Evolutionary conservation across 2,329 filamentous ascomycete genomes (phyloP), one percentile per base, ranked within the genome.

Genomic region (Coniochaeta hoffmannii): DNA sequence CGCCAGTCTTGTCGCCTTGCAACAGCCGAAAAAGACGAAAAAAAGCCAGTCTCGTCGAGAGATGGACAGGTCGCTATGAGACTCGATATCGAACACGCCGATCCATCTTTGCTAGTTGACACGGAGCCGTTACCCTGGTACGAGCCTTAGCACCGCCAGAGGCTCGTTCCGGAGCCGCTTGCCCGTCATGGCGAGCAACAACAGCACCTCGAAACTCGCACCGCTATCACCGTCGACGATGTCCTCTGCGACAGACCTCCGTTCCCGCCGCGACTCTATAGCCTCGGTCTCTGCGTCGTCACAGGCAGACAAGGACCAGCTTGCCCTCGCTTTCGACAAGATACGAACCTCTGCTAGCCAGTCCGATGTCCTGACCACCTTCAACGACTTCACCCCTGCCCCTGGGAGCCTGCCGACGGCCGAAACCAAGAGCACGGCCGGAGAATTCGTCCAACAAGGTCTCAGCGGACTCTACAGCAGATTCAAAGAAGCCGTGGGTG

Each of bases 341-440:
- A 96, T 97, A 62, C 93, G 97, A 70, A 90, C 79, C 53, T 86
- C 89, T 6, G 91, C 92, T n/a, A 95, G 89, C 65, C 88, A 89
- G 67, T 89, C 89, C 32, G 88, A 88, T 59, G 83, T 85, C 32
- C 78, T 97, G 50, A 97, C 93, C 2, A 95, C 91, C 9, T 97
- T 97, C 72, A 95, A 95, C 71, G 92, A 97, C 66, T 92, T 96
- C 65, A 89, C 88, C 1, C 80, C 87, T 1, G 85, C 86, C 5
- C 85, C 88, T 0, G 74, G 78, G 2, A 76, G 80, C 1, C 73
- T 82, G 1, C 75, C 79, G 1, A 72, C 76, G 14, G 71, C 77
- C 24, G 90, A 96, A 63, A 83, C 77, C 57, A 90, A 90, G 67
- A 81, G 81, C 9, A 76, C 89, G 35, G 78, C 86, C 0, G 83